Base-by-base conservation (phyloP, 139 green algal genomes). In the Chlamydomonas incerta region DNA sequence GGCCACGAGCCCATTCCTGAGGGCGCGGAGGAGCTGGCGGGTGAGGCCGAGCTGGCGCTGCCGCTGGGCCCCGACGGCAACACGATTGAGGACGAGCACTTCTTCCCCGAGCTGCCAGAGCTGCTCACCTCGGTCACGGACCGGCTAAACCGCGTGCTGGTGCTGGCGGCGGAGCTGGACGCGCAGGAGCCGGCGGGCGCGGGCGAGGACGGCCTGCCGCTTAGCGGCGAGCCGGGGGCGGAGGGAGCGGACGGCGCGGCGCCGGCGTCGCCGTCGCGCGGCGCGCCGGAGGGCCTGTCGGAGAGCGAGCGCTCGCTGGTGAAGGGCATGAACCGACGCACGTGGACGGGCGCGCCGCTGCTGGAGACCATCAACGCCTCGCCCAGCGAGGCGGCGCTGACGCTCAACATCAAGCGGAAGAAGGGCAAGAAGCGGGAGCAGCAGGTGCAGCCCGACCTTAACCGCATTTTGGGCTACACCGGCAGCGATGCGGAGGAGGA, bases 391-490 rank as follows among this genome's bases (percentile, higher is more conserved):
- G 69, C 71, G 65, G 63, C 57, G 50, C 47, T 75, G 8, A 62
- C 87, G 17, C 77, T 85, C 28, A 89, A 52, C 77, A 90, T 94
- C 74, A 94, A 94, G 92, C 86, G 90, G 26, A 94, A 93, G 86
- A 93, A 95, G 89, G 92, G 93, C 82, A 96, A 95, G 75, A 95
- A 95, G 89, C 93, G 92, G 92, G 85, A 90, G 35, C 65, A 87
- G 65, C 71, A 85, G 81, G 65, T 88, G 34, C 60, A 83, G 60
- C 92, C 92, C 50, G 92, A 92, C 68, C 86, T 96, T 23, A 88
- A 89, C 18, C 92, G 92, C 83, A 94, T 96, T 77, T 84, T 96
- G 72, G 93, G 93, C 50, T 96, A 94, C 87, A 91, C 89, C 0
- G 89, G 82, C 62, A 88, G 75, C 58, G 89, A 92, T 47, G 76